A percentile compares a stretch with the other conserved stretches of the same genome.
Evolutionary conservation across 768 basidiomycete species (phyloP).

Genomic region (Porphyrellus cyaneotinctus): DNA sequence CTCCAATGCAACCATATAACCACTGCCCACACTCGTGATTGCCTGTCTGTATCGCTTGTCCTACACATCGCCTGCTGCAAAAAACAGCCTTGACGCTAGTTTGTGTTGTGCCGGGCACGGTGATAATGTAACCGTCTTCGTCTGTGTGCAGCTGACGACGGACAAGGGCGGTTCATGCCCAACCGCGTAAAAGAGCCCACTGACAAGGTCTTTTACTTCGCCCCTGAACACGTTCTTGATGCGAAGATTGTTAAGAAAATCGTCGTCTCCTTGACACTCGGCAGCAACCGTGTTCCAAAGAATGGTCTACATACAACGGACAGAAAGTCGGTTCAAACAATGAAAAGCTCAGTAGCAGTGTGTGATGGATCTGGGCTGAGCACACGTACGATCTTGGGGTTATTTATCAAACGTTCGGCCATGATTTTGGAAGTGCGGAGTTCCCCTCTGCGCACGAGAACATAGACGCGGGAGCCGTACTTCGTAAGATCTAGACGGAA

Average conservation of each 20-base stretch:
- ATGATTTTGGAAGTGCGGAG: slow-evolving; percentile 98
- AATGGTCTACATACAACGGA: slow-evolving; percentile 50
- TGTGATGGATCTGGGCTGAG: neutral
- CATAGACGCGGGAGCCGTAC: slow-evolving; percentile 95
- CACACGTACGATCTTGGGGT: slow-evolving; percentile 80
- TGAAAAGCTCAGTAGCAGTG: neutral
- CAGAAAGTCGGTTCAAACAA: neutral
- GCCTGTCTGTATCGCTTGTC: slow-evolving; percentile 96
- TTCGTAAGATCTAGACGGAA: slow-evolving; percentile 72
- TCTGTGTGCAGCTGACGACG: slow-evolving; percentile 87
- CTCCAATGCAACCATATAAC: slow-evolving; percentile 97
- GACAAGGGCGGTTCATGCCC: slow-evolving; percentile 86
- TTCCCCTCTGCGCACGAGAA: slow-evolving; percentile 89
- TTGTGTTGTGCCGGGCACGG: slow-evolving; percentile 92
- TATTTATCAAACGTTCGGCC: slow-evolving; percentile 84
- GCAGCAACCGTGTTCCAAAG: slow-evolving; percentile 93
- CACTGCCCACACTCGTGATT: slow-evolving; percentile 85
- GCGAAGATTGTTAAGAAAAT: slow-evolving; percentile 80
- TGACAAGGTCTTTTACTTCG: slow-evolving; percentile 84
- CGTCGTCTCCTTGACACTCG: slow-evolving; percentile 93
- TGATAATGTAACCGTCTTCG: slow-evolving; percentile 92
- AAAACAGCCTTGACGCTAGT: slow-evolving; percentile 93
- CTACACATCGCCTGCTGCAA: slow-evolving; percentile 97
- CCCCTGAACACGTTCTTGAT: slow-evolving; percentile 79
- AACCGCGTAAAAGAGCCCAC: slow-evolving; percentile 94